Evolutionary conservation across 208 protist genomes (phyloP), one percentile per base, ranked within the genome.

Genomic region (Polymyxa betae): DNA sequence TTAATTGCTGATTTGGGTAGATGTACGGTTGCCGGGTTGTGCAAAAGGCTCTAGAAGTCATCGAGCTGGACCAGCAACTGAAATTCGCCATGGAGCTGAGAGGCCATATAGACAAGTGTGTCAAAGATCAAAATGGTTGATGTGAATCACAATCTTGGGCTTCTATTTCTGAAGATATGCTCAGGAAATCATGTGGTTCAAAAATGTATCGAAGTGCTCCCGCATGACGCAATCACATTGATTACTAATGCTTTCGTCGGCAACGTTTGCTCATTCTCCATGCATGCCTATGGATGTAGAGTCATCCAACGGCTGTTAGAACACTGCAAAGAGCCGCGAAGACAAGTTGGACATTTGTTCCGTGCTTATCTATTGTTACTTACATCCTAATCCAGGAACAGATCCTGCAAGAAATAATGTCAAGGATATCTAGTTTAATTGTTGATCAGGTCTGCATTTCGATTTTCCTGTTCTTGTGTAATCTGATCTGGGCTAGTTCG

Each of bases 241-340:
- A 98, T 99, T 91, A 96, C 99, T 24, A 97, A 98, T 32, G 94
- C 97, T 46, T 98, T 99, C 92, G 77, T 95, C 0, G 97, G 97
- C 12, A 96, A 97, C 40, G 96, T 98, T 89, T 96, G 96, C 38
- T 45, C 91, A 38, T 94, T 99, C 66, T 97, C 98, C 0, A 98
- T 95, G n/a, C 98, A 99, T 92, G 96, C 98, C 32, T 99, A 99
- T 93, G 98, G 98, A 60, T 99, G 98, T 93, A 96, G 98, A 60
- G 98, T 99, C 0, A 99, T 99, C 88, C 98, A 99, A 93, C 97
- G 98, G 91, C 97, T 99, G 87, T 95, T 99, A 88, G 97, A 97
- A 95, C 94, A 99, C 93, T 98, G 97, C 92, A 93, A 94, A 0
- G 95, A 97, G 5, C 35, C n/a, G n/a, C 12, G 5, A 20, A 82